A percentile compares a stretch with the other conserved stretches of the same genome.
Evolutionary conservation across 1,284 basidiomycete genomes (phyloP).

Genomic region (Tausonia pullulans): DNA sequence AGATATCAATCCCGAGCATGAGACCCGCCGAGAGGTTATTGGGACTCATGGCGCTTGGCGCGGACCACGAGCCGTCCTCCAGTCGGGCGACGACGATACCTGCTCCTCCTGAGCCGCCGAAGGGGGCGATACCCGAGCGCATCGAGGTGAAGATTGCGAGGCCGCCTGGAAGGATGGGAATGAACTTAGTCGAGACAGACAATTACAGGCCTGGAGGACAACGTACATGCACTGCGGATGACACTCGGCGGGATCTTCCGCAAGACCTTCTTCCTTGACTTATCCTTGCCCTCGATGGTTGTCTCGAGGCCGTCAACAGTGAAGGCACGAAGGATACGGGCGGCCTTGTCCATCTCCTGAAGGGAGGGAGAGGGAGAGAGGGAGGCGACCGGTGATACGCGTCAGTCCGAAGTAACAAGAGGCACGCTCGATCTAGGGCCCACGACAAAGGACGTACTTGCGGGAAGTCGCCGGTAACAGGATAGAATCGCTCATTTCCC

Average conservation of each 20-base stretch:
- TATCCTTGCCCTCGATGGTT: slow-evolving; percentile 21
- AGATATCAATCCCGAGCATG: slow-evolving; percentile 38
- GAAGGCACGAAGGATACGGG: slow-evolving; percentile 39
- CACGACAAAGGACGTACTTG: no score
- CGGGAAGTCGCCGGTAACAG: slow-evolving; percentile 39
- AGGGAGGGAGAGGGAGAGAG: background rate
- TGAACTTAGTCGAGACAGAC: no score
- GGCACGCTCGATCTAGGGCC: background rate
- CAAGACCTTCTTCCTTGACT: slow-evolving; percentile 35
- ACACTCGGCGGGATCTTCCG: slow-evolving; percentile 42
- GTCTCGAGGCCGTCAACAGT: slow-evolving; percentile 32
- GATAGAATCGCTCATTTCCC: slow-evolving; percentile 43
- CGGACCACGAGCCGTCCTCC: slow-evolving; percentile 41
- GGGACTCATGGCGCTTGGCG: slow-evolving; percentile 40
- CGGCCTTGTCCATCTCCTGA: slow-evolving; percentile 41
- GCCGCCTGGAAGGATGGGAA: slow-evolving; percentile 20
- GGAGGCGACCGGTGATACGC: background rate
- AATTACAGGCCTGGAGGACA: background rate
- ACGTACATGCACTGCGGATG: slow-evolving; percentile 16
- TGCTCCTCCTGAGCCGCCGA: slow-evolving; percentile 42
- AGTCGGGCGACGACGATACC: slow-evolving; percentile 38
- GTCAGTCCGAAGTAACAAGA: background rate
- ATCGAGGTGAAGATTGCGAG: slow-evolving; percentile 43
- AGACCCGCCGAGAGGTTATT: slow-evolving; percentile 38
- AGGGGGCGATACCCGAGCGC: slow-evolving; percentile 39